These are phyloP conservation scores for Plasmodium knowlesi DNA, from an alignment of 169 alveolate genomes.

Conservation along the genomic window DNA sequence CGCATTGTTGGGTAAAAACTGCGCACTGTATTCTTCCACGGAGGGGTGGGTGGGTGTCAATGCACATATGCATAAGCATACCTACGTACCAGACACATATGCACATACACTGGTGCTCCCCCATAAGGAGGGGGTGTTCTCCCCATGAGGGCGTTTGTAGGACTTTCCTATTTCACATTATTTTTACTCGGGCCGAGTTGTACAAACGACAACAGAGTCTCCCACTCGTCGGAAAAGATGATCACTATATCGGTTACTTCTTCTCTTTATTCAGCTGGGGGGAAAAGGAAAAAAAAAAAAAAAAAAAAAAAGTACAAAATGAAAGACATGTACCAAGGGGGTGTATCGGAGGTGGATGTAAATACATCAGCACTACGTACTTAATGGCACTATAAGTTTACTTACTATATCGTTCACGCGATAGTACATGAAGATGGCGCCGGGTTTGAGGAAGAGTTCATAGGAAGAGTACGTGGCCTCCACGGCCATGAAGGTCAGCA, in stretches of 20 bases:
- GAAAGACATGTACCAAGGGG: background rate
- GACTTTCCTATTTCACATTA: background rate
- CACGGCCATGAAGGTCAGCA: conserved; percentile 24
- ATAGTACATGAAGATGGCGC: conserved; percentile 12
- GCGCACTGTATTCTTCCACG: background rate
- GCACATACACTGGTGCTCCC: background rate
- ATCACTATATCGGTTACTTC: background rate
- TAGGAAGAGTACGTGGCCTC: conserved; percentile 43
- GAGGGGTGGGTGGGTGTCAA: background rate
- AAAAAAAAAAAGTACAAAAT: background rate
- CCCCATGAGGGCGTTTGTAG: background rate
- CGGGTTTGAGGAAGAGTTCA: conserved; percentile 40
- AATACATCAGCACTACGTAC: background rate
- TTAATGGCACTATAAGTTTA: background rate
- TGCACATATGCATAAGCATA: background rate
- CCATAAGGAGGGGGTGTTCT: background rate
- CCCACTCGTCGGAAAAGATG: background rate
- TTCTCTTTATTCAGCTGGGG: background rate
- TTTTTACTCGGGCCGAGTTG: background rate
- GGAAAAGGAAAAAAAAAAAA: background rate
- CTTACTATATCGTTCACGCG: conserved; percentile 35
- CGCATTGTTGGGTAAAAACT: background rate
- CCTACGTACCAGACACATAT: background rate
- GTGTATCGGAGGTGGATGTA: background rate
- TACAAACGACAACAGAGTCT: background rate